Base-by-base conservation (phyloP, 306 rosid genomes). In the Arachis stenosperma region DNA sequence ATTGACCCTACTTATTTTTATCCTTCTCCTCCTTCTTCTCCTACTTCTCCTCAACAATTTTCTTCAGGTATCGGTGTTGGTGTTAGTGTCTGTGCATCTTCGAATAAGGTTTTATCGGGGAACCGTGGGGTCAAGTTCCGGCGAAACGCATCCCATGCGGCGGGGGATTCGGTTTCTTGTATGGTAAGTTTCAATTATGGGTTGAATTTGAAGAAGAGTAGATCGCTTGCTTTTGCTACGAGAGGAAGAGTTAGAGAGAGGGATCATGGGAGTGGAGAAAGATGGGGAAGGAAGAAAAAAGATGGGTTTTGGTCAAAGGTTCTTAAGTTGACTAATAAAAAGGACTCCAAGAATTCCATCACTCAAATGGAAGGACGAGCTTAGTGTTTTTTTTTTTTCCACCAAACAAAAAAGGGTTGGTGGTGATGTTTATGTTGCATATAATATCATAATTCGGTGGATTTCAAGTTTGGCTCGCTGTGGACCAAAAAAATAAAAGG, bases 291-390 rank as follows among this genome's bases (percentile, higher is more conserved):
- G 75, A 83, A 81, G 81, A 84, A 81, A 80, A 84, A 74, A 73
- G 74, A 83, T 43, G 92, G 97, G 36, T 86, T 91, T 81, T 88
- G 95, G 94, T 80, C 89, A 1, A 91, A 87, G 85, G 78, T 90
- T 40, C 65, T 90, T 8, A 72, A 75, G 65, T 55, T 81, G 0
- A 79, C 72, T 14, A 82, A 72, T 73, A 81, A 63, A 81, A 63
- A 79, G 84, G 61, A 36, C 62, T 68, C 13, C 7, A 79, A 70
- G 55, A 75, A 41, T 54, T 44, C 81, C 50, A 62, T 52, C 60
- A 50, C 66, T n/a, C 50, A 52, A 22, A 44, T 68, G 54, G 55
- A 14, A 51, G 55, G 43, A 43, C 33, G 12, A 57, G 30, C 22
- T 57, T 57, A 29, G n/a, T 5, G 30, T 11, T 13, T 41, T 56